Conservation (phyloP, 768 basidiomycete genomes). For the Crepidotus variabilis region DNA sequence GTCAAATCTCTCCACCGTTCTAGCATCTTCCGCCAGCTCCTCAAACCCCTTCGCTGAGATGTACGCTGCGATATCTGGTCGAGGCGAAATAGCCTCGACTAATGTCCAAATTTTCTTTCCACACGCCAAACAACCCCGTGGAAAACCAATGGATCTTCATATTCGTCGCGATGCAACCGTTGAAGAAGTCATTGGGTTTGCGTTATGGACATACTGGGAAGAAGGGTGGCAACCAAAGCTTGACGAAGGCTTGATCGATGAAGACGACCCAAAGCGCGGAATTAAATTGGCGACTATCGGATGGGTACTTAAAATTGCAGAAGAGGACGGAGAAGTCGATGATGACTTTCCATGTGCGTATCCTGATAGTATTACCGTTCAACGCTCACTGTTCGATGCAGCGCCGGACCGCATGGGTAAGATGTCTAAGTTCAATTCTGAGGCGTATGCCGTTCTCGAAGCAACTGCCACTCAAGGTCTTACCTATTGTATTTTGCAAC, state of each 20-base stretch:
- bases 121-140: constrained; percentile 56
- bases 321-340: constrained; percentile 97
- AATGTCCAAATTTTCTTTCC: constrained; percentile 85
- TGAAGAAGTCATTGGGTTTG: constrained; percentile 94
- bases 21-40: constrained; percentile 61
- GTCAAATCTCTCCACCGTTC: constrained; percentile 72
- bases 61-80: constrained; percentile 83
- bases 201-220: constrained; percentile 92
- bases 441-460: constrained; percentile 85
- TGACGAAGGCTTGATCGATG: constrained; percentile 55
- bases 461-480: constrained; percentile 68
- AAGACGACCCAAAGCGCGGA: constrained; percentile 58
- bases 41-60: constrained; percentile 87
- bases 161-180: constrained; percentile 87
- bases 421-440: constrained; percentile 84
- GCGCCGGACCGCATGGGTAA: constrained; percentile 88
- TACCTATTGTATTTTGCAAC: neutral
- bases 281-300: constrained; percentile 70
- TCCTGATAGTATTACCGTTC: neutral
- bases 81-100: constrained; percentile 59
- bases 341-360: constrained; percentile 94
- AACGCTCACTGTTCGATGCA: constrained; percentile 26
- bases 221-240: constrained; percentile 76
- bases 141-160: constrained; percentile 64
- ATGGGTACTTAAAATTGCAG: constrained; percentile 92